A percentile compares a stretch with the other conserved stretches of the same genome.
Evolutionary conservation across 345 rosid species (phyloP).

Genomic region (Linum tenue): DNA sequence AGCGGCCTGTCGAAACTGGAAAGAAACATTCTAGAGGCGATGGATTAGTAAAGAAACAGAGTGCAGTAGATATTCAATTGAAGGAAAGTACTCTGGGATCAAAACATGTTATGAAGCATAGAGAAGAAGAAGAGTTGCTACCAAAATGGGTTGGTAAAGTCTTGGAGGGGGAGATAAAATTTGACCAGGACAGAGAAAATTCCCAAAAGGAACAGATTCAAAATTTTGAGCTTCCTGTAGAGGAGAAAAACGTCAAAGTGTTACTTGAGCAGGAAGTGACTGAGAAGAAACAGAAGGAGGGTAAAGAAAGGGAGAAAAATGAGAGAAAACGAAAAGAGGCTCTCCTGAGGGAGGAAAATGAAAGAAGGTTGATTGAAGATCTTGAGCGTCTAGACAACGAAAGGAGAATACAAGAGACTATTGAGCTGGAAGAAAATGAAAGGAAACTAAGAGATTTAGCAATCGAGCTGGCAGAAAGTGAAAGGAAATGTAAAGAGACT

Average conservation of each 20-base stretch:
- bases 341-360: conserved; percentile 26
- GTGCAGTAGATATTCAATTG: conserved; percentile 23
- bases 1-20: conserved; percentile 25
- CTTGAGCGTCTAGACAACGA: conserved; percentile 29
- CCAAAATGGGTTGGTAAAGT: conserved; percentile 20
- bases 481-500: conserved; percentile 28
- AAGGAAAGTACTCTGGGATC: conserved; percentile 23
- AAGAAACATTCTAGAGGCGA: conserved; percentile 26
- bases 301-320: conserved; percentile 27
- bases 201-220: not conserved
- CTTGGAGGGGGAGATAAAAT: conserved; percentile 17
- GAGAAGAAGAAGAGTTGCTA: conserved; percentile 22
- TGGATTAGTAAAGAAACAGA: conserved; percentile 26
- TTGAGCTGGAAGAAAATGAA: conserved; percentile 29
- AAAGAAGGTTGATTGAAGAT: conserved; percentile 26
- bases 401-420: conserved; percentile 22
- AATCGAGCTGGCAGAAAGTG: conserved; percentile 31
- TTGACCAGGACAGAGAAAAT: not conserved
- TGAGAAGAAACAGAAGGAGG: conserved; percentile 29
- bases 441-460: conserved; percentile 26
- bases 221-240: conserved; percentile 5
- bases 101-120: conserved; percentile 26
- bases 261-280: conserved; percentile 22
- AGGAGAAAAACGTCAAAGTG: conserved; percentile 16
- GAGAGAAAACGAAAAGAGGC: conserved; percentile 37